phyloP scores from a whole-genome alignment of 805 yeast species.

The Jamesozyma rosinii region DNA sequence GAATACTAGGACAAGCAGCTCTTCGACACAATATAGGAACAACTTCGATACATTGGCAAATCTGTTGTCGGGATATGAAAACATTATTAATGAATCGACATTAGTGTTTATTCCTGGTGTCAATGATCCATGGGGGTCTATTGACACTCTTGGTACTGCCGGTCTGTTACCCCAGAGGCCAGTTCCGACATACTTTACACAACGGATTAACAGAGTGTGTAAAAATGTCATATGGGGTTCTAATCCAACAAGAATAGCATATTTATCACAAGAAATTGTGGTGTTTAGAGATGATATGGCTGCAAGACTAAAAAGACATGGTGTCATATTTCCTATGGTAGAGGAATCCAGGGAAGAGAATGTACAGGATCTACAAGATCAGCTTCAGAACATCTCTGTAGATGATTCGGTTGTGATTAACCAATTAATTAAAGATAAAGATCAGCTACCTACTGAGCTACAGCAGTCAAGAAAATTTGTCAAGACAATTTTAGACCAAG shows the following conservation, averaged over 20 bases:
- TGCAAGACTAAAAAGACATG: slow-evolving; percentile 61
- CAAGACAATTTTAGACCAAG: slow-evolving; percentile 79
- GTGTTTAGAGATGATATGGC: slow-evolving; percentile 66
- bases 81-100: slow-evolving; percentile 34
- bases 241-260: slow-evolving; percentile 72
- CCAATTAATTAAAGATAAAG: slow-evolving; percentile 27
- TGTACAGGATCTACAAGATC: slow-evolving; percentile 10
- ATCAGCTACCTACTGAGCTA: slow-evolving; percentile 38
- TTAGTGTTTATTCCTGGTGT: slow-evolving; percentile 78
- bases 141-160: slow-evolving; percentile 52
- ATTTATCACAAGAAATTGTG: slow-evolving; percentile 76
- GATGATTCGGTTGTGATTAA: slow-evolving; percentile 11
- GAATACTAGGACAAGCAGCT: slow-evolving; percentile 40
- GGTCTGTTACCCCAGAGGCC: slow-evolving; percentile 63
- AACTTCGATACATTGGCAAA: slow-evolving; percentile 68
- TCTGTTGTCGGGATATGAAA: slow-evolving; percentile 43
- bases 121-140: slow-evolving; percentile 88
- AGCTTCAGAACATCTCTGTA: slow-evolving; percentile 14
- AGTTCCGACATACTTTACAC: slow-evolving; percentile 65
- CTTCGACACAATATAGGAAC: slow-evolving; percentile 51
- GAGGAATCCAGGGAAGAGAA: slow-evolving; percentile 20
- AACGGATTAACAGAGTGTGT: slow-evolving; percentile 51
- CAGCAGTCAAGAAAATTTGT: slow-evolving; percentile 61
- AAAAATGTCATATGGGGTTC: slow-evolving; percentile 51
- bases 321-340: slow-evolving; percentile 43